Evolutionary conservation across 202 grass and related monocot species (phyloP).

Genomic region (Setaria italica): DNA sequence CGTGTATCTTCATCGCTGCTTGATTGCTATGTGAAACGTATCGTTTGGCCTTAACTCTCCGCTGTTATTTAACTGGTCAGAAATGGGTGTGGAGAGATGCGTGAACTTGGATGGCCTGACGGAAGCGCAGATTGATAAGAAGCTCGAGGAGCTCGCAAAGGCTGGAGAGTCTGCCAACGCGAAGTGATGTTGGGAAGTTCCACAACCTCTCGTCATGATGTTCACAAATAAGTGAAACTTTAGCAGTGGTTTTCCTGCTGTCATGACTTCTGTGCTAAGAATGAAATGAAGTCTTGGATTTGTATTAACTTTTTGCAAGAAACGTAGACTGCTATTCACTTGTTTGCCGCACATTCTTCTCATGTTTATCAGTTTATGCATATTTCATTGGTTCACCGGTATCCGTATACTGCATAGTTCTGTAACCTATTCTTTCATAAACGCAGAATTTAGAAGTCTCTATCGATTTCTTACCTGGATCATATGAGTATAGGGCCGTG

Average conservation of each 20-base stretch:
- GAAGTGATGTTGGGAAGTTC: constrained; percentile 8
- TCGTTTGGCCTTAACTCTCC: neutral
- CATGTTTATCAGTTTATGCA: too few species aligned
- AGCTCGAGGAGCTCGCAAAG: constrained; percentile 82
- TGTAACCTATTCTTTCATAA: too few species aligned
- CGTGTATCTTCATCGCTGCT: neutral
- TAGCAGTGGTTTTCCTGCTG: neutral
- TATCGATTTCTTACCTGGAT: too few species aligned
- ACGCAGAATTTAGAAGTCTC: too few species aligned
- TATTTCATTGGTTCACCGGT: too few species aligned
- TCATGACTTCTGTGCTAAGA: constrained; percentile 20
- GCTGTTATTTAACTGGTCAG: constrained; percentile 37
- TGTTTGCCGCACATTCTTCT: neutral
- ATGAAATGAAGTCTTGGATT: neutral
- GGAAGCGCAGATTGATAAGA: constrained; percentile 82
- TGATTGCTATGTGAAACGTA: constrained; percentile 6
- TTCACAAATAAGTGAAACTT: constrained; percentile 52
- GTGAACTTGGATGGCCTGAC: constrained; percentile 75
- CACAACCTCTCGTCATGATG: neutral
- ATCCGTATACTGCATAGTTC: too few species aligned
- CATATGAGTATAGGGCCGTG: too few species aligned
- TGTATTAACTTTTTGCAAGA: constrained; percentile 12
- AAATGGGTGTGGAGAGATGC: constrained; percentile 92
- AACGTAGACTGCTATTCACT: neutral
- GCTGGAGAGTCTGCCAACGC: constrained; percentile 51